Evolutionary conservation across 2,329 filamentous ascomycete species (phyloP), one percentile per base, ranked within the genome.

Genomic region (Rhynchosporium secalis): DNA sequence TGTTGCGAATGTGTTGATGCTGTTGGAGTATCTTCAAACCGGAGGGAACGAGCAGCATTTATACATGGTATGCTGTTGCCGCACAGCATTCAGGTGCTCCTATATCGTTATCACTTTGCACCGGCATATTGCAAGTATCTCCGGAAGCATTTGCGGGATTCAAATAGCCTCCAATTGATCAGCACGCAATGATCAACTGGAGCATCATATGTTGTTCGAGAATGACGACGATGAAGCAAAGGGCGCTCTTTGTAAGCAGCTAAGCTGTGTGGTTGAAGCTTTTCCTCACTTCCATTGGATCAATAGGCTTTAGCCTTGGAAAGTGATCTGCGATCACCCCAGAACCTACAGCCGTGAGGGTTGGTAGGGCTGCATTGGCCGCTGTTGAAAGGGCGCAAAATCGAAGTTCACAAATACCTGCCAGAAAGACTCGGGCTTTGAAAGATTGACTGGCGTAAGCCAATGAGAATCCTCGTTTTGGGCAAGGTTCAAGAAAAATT

Each of bases 401-500:
- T 54, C 13, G 51, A 41, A 40, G 36, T 31, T 33, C 51, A 33
- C 51, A 54, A 40, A 54, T 40, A 36, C 51, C 51, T 54, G 12
- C 51, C 38, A 41, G 38, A 29, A 41, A 10, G 33, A 20, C 51
- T 54, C 51, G 51, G 51, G 51, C 38, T 54, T 54, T 54, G 51
- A 54, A 28, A 3, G 28, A 26, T 40, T 20, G 26, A 20, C 5
- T 3, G 20, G 28, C 51, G 36, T 38, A 5, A 41, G 51, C 51
- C 51, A 54, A 54, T 54, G n/a, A 41, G 3, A 8, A n/a, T 8
- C 15, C 36, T 29, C 10, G 20, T 41, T 29, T 40, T 15, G 36
- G 36, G 36, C 38, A n/a, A 12, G 20, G 38, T 20, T 33, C 33
- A 33, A 40, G 36, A 7, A 28, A 13, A 20, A 54, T 54, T 54